Evolutionary conservation across 495 filamentous ascomycete species (phyloP).

Genomic region (Lasiosphaeris hirsuta): DNA sequence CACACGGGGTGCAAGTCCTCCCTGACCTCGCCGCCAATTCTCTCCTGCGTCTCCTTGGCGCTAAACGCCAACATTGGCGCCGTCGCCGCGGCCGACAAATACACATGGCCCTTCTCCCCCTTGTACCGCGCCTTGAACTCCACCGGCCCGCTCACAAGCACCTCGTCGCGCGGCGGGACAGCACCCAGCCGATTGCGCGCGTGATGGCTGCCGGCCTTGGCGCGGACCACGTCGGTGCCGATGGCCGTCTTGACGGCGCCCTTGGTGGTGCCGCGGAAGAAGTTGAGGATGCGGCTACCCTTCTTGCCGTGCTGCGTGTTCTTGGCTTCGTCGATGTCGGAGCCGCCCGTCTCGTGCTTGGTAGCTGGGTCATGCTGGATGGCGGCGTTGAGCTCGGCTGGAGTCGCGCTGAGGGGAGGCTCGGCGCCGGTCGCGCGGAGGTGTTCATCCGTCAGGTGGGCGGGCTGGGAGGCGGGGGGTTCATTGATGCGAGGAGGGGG

Average conservation of each 20-base stretch:
- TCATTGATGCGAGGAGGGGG: slow-evolving; percentile 63
- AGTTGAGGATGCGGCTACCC: slow-evolving; percentile 55
- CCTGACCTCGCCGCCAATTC: slow-evolving; percentile 48
- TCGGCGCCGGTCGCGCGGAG: slow-evolving; percentile 39
- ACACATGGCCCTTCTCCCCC: slow-evolving; percentile 68
- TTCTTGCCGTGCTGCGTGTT: slow-evolving; percentile 34
- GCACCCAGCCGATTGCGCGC: slow-evolving; percentile 71
- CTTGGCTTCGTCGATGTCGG: slow-evolving; percentile 51
- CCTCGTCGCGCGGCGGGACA: slow-evolving; percentile 48
- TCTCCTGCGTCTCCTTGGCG: slow-evolving; percentile 33
- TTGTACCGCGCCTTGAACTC: slow-evolving; percentile 70
- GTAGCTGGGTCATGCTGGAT: slow-evolving; percentile 38
- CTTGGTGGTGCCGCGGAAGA: slow-evolving; percentile 69
- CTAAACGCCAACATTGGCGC: slow-evolving; percentile 60
- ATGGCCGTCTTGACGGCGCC: slow-evolving; percentile 65
- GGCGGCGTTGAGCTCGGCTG: slow-evolving; percentile 42
- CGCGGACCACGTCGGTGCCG: slow-evolving; percentile 64
- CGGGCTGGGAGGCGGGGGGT: slow-evolving; percentile 52
- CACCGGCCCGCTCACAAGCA: slow-evolving; percentile 58
- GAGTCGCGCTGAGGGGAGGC: slow-evolving; percentile 37
- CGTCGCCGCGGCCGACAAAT: slow-evolving; percentile 60
- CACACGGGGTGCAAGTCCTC: slow-evolving; percentile 54
- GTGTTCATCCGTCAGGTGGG: slow-evolving; percentile 44
- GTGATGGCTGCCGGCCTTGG: slow-evolving; percentile 60
- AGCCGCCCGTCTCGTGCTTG: slow-evolving; percentile 26